Evolutionary conservation across 768 basidiomycete species (phyloP), one percentile per base, ranked within the genome.

Genomic region (Leucosporidium creatinivorum): DNA sequence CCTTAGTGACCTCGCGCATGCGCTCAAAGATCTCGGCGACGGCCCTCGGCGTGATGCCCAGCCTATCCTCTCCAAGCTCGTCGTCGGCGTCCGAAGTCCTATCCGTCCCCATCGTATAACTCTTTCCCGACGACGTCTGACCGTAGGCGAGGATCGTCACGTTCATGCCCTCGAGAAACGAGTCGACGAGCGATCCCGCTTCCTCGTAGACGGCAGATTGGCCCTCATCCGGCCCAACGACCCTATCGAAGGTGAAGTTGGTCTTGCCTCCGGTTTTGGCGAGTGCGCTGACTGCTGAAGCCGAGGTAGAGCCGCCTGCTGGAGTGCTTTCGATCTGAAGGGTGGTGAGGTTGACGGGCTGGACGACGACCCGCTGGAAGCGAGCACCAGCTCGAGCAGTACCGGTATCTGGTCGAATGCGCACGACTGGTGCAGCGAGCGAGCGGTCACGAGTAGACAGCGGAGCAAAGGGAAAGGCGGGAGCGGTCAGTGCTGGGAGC

Each of bases 71-170:
- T n/a, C 49, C 54, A 47, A 21, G 9, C 21, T 58, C 68, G 54
- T 74, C 73, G 13, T 76, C 74, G 31, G 70, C 74, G 4, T 75
- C 75, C 15, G 69, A 59, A 4, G 83, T 77, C 89, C 88, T n/a
- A 84, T 83, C 69, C 87, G 94, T 94, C 36, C 94, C 93, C 96
- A 98, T 98, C 52, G 94, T 92, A 79, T 91, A 93, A 1, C 91
- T 93, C 80, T 99, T 99, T 66, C 94, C 94, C 72, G 89, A 92
- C 72, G 89, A 90, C 3, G 94, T 97, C 78, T 97, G 94, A 48
- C 94, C 94, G 79, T 99, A 99, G 60, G 96, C 96, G 72, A 99
- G 85, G 63, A 98, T 89, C 17, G 96, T 99, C 69, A 93, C 94
- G 80, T 99, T 99, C 79, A 93, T 93, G 7, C 94, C 94, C 75